A percentile compares a stretch with the other conserved stretches of the same genome.
Evolutionary conservation across 78 protist genomes (phyloP).

Genomic region (Mantamonas sphyraenae): DNA sequence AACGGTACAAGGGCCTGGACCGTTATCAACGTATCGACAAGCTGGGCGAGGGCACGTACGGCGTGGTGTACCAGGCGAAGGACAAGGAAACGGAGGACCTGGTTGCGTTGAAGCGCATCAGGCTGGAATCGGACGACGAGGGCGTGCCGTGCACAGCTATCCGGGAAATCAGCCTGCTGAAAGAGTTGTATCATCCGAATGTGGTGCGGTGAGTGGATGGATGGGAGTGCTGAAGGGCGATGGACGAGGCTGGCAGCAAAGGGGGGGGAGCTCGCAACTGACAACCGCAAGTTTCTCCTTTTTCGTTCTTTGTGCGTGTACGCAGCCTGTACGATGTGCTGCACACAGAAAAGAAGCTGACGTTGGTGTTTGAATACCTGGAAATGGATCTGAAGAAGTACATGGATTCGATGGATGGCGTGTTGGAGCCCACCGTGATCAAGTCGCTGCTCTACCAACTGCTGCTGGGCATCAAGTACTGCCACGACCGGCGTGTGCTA

Average conservation of each 20-base stretch:
- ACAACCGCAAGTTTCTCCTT: too few species aligned
- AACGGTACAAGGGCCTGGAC: too few species aligned
- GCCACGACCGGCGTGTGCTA: slow-evolving; percentile 90
- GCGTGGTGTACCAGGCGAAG: slow-evolving; percentile 95
- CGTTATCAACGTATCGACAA: slow-evolving; percentile 78
- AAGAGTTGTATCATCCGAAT: slow-evolving; percentile 89
- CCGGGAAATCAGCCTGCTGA: slow-evolving; percentile 92
- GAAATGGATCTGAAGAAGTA: slow-evolving; percentile 94
- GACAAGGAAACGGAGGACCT: slow-evolving; percentile 58
- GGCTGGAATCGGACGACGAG: slow-evolving; percentile 80
- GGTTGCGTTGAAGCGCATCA: slow-evolving; percentile 76
- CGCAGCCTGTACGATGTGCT: slow-evolving; percentile 73
- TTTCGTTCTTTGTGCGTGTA: too few species aligned
- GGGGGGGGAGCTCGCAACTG: too few species aligned
- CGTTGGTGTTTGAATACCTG: slow-evolving; percentile 97
- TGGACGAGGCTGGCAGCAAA: too few species aligned
- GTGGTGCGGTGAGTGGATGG: slow-evolving; percentile 67
- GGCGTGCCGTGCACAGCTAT: slow-evolving; percentile 98
- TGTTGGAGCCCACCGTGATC: slow-evolving; percentile 40
- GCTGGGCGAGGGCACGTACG: slow-evolving; percentile 98
- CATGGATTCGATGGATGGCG: slow-evolving; percentile 68
- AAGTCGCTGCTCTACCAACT: slow-evolving; percentile 80
- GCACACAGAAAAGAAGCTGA: slow-evolving; percentile 84
- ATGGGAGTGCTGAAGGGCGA: too few species aligned
- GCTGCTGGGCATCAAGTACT: slow-evolving; percentile 89